Evolutionary conservation across 805 yeast genomes (phyloP).

Genomic region (Metschnikowia picachoensis): DNA sequence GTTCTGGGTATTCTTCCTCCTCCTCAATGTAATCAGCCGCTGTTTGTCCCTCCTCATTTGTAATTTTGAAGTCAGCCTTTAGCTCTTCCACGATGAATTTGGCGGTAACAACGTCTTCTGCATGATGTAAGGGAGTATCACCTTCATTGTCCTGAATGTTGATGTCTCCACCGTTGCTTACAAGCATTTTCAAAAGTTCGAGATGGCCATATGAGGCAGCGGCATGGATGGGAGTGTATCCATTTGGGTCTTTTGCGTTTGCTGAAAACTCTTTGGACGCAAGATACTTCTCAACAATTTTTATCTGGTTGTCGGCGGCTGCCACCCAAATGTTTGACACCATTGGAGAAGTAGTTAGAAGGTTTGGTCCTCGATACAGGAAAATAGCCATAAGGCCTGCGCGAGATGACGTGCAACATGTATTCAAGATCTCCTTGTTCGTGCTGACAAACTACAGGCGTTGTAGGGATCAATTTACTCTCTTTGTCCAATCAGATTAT

Average conservation of each 20-base stretch:
- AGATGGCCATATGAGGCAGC: slow-evolving; percentile 90
- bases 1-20: slow-evolving; percentile 80
- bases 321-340: slow-evolving; percentile 86
- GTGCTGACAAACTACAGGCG: too few relatives aligned
- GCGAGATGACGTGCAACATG: slow-evolving; percentile 3
- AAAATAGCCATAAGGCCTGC: slow-evolving; percentile 2
- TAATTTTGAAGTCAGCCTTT: slow-evolving; percentile 59
- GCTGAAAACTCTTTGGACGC: slow-evolving; percentile 52
- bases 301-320: slow-evolving; percentile 77
- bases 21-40: slow-evolving; percentile 72
- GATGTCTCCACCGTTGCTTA: slow-evolving; percentile 68
- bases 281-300: slow-evolving; percentile 54
- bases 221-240: slow-evolving; percentile 96
- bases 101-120: slow-evolving; percentile 68
- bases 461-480: too few relatives aligned
- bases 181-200: slow-evolving; percentile 57
- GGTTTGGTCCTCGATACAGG: slow-evolving; percentile 4
- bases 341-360: slow-evolving; percentile 20
- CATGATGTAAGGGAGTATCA: slow-evolving; percentile 92
- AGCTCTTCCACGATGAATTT: slow-evolving; percentile 60
- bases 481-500: too few relatives aligned
- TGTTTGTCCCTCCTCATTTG: slow-evolving; percentile 73
- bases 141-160: slow-evolving; percentile 86
- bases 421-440: too few relatives aligned
- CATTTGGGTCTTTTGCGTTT: slow-evolving; percentile 81